These are phyloP conservation scores for Xylaria sp. DNA, from an alignment of 2,329 filamentous ascomycete species.

Conservation along the genomic window DNA sequence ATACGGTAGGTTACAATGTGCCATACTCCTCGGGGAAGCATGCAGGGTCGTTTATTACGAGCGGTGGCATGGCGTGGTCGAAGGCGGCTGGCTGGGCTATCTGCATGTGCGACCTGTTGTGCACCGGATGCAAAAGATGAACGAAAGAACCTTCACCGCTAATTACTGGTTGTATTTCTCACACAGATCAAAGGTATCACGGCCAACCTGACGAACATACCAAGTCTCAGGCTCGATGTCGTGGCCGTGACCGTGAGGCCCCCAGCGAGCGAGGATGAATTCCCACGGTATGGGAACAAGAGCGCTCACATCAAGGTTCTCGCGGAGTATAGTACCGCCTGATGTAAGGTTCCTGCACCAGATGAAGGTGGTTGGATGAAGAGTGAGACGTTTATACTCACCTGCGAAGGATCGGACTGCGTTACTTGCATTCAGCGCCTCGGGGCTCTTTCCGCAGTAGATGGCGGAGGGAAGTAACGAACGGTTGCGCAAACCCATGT, in stretches of 20 bases:
- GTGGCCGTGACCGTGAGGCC: slow-evolving; percentile 16
- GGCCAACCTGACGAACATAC: slow-evolving; percentile 12
- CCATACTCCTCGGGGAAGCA: background rate
- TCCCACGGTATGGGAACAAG: slow-evolving; percentile 25
- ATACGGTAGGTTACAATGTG: slow-evolving; percentile 20
- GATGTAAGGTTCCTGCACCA: background rate
- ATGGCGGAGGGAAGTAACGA: no score
- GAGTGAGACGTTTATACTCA: background rate
- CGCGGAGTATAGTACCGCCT: background rate
- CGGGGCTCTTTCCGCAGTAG: no score
- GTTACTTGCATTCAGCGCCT: no score
- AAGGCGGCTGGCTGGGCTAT: background rate
- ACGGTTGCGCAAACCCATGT: no score
- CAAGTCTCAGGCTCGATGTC: slow-evolving; percentile 23
- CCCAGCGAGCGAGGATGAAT: slow-evolving; percentile 16
- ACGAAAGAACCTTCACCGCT: background rate
- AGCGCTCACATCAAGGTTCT: slow-evolving; percentile 5
- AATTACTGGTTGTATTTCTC: background rate
- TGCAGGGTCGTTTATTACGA: background rate
- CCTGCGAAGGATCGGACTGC: background rate
- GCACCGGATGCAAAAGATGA: background rate
- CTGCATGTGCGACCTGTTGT: background rate
- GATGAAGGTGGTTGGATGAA: background rate
- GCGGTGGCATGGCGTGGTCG: background rate
- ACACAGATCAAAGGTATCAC: slow-evolving; percentile 16